Conservation (phyloP, 2,329 filamentous ascomycete genomes). For the Lojkania enalia region DNA sequence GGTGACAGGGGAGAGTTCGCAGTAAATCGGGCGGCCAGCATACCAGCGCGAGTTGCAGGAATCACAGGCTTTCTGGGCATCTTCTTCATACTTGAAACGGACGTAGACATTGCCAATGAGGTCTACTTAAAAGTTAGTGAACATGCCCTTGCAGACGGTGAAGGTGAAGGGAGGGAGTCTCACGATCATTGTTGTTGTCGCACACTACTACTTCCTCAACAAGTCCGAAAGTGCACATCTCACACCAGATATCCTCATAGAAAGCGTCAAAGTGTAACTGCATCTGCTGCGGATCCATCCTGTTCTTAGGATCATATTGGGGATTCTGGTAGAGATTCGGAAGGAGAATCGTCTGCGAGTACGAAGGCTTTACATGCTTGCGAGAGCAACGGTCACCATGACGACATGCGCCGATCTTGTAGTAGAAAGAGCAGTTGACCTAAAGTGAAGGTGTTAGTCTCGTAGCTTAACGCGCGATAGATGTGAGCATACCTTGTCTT, state of each 20-base stretch:
- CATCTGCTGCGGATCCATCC: conserved; percentile 94
- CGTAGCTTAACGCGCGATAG: conserved; percentile 1
- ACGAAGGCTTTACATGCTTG: conserved; percentile 99
- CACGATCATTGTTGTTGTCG: conserved; percentile 98
- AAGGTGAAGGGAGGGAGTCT: conserved; percentile 40
- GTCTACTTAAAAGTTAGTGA: conserved; percentile 56
- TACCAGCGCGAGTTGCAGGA: conserved; percentile 95
- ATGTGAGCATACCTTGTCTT: conserved; percentile 66
- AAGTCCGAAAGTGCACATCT: conserved; percentile 97
- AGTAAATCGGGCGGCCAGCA: conserved; percentile 94
- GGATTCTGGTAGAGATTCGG: conserved; percentile 99
- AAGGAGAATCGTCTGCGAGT: conserved; percentile 95
- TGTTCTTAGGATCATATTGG: conserved; percentile 92
- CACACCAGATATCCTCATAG: conserved; percentile 99
- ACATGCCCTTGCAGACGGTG: neutral
- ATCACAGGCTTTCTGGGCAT: conserved; percentile 90
- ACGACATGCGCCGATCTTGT: conserved; percentile 98
- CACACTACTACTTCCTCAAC: conserved; percentile 97
- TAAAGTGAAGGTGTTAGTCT: conserved; percentile 17
- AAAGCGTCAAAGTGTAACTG: conserved; percentile 99
- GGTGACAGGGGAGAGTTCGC: conserved; percentile 93
- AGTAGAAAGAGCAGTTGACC: conserved; percentile 99
- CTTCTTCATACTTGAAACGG: conserved; percentile 99
- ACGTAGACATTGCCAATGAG: conserved; percentile 99
- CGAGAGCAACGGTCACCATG: conserved; percentile 97